Conservation (phyloP, 1,284 basidiomycete genomes). For the Apiotrichum gracile region DNA sequence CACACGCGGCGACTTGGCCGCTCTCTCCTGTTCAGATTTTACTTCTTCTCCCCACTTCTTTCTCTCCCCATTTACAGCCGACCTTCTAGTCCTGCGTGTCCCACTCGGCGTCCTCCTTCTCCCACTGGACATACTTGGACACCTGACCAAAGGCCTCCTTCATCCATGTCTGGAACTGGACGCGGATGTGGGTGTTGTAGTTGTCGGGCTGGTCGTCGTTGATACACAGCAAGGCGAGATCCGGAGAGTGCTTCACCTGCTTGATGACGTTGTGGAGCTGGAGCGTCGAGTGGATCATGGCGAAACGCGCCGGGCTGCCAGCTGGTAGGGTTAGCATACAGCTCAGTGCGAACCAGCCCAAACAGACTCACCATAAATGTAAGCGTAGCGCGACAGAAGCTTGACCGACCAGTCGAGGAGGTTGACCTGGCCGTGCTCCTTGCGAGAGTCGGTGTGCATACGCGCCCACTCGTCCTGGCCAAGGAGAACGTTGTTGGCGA, state of each 20-base stretch:
- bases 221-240: slow-evolving; percentile 29
- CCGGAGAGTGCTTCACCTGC: slow-evolving; percentile 6
- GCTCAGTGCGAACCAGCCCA: background rate
- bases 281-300: slow-evolving; percentile 16
- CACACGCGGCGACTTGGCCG: too few species aligned
- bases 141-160: slow-evolving; percentile 17
- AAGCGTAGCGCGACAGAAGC: slow-evolving; percentile 37
- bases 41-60: too few species aligned
- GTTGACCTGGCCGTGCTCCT: slow-evolving; percentile 20
- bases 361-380: slow-evolving; percentile 25
- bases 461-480: slow-evolving; percentile 36
- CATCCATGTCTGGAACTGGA: slow-evolving; percentile 23
- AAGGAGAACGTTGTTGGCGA: slow-evolving; percentile 19
- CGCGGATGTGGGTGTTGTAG: background rate
- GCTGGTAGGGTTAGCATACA: slow-evolving; percentile 3
- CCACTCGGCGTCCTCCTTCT: slow-evolving; percentile 11
- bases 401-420: slow-evolving; percentile 35
- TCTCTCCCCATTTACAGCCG: too few species aligned
- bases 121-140: slow-evolving; percentile 16
- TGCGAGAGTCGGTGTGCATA: background rate
- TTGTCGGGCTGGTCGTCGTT: slow-evolving; percentile 39
- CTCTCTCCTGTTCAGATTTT: too few species aligned
- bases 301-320: slow-evolving; percentile 24
- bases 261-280: slow-evolving; percentile 17
- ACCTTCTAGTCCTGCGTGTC: background rate